A percentile compares a stretch with the other conserved stretches of the same genome.
These are phyloP conservation scores for Phytopythium boreale DNA, from an alignment of 352 stramenopile species.

Conservation along the genomic window DNA sequence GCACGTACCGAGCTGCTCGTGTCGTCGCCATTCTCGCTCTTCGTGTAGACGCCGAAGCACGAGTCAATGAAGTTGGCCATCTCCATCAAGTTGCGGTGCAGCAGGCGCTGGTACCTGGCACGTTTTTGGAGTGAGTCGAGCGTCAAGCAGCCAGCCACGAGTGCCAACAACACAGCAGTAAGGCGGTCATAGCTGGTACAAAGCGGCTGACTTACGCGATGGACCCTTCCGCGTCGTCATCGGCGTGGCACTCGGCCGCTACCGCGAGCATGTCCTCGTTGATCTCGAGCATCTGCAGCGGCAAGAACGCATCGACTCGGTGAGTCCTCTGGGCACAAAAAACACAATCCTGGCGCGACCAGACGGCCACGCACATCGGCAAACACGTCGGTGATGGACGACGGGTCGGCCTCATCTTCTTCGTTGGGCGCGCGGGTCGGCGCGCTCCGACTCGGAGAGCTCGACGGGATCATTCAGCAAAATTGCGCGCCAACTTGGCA, in stretches of 20 bases:
- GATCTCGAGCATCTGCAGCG: slow-evolving; percentile 55
- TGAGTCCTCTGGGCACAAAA: slow-evolving; percentile 3
- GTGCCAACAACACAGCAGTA: not conserved
- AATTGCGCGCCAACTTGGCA: slow-evolving; percentile 12
- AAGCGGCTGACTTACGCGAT: slow-evolving; percentile 38
- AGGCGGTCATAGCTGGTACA: no score
- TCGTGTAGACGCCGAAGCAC: slow-evolving; percentile 73
- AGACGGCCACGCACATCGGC: slow-evolving; percentile 39
- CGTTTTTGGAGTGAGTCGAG: not conserved
- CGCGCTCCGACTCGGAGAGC: slow-evolving; percentile 13
- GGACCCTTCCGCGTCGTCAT: slow-evolving; percentile 44
- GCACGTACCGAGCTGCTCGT: slow-evolving; percentile 4
- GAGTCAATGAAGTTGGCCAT: slow-evolving; percentile 82
- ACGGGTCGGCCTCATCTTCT: slow-evolving; percentile 35
- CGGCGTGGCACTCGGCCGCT: slow-evolving; percentile 54
- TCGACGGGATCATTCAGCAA: slow-evolving; percentile 1
- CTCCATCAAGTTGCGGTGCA: slow-evolving; percentile 75
- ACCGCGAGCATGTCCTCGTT: slow-evolving; percentile 75
- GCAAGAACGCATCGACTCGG: not conserved
- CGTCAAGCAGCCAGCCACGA: not conserved
- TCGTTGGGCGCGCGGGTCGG: slow-evolving; percentile 11
- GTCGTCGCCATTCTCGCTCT: slow-evolving; percentile 8
- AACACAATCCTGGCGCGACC: no score
- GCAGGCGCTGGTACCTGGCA: slow-evolving; percentile 60
- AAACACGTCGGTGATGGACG: slow-evolving; percentile 68